Percentiles rank a stretch among this genome's conserved stretches.
phyloP scores from a whole-genome alignment of 495 filamentous ascomycete genomes.

The Neurospora sp. region DNA sequence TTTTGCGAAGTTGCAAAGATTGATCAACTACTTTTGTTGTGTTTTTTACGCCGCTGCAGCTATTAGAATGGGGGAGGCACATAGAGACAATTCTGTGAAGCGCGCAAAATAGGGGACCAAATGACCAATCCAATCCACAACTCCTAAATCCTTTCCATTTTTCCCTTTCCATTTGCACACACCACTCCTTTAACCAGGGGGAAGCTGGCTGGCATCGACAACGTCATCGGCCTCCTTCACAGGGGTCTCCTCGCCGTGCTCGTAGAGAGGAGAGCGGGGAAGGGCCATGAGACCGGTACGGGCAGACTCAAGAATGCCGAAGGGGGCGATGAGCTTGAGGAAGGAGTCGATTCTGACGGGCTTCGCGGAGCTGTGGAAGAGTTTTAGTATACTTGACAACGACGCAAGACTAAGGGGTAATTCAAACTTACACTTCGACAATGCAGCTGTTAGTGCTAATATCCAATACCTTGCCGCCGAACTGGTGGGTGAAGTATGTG shows the following conservation, averaged over 20 bases:
- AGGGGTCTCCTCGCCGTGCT: slow-evolving; percentile 58
- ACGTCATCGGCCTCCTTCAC: slow-evolving; percentile 83
- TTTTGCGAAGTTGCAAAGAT: neutral
- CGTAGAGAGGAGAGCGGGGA: slow-evolving; percentile 79
- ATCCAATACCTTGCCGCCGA: slow-evolving; percentile 93
- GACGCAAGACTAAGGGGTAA: neutral
- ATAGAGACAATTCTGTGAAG: neutral
- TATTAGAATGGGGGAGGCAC: neutral
- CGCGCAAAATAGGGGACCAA: neutral
- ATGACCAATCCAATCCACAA: slow-evolving; percentile 3
- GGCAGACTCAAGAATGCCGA: slow-evolving; percentile 91
- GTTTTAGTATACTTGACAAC: slow-evolving; percentile 4
- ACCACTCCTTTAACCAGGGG: slow-evolving; percentile 61
- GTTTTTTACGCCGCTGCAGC: neutral
- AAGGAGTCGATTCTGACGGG: slow-evolving; percentile 91
- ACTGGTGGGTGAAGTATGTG: slow-evolving; percentile 92
- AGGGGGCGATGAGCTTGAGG: slow-evolving; percentile 90
- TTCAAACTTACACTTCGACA: slow-evolving; percentile 74
- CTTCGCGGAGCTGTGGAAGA: slow-evolving; percentile 65
- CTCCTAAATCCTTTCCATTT: neutral
- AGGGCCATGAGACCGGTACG: slow-evolving; percentile 94
- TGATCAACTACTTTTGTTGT: neutral
- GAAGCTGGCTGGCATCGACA: slow-evolving; percentile 85
- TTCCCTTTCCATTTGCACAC: slow-evolving; percentile 3
- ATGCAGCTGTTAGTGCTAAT: slow-evolving; percentile 98